Base-by-base conservation (phyloP, 164 flowering plant genomes). In the Umbellularia californica region DNA sequence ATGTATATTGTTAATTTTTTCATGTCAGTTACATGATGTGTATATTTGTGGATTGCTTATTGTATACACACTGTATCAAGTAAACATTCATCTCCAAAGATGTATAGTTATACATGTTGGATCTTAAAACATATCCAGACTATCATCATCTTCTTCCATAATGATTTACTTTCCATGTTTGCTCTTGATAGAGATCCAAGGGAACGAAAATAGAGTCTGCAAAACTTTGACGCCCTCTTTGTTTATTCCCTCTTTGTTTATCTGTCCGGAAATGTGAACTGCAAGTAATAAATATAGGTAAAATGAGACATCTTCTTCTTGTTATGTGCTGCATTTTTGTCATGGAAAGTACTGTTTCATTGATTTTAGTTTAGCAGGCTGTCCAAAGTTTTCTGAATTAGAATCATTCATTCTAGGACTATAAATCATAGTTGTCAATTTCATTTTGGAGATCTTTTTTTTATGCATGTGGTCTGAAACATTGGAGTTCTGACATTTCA, bases 31-130 rank as follows among this genome's bases (percentile, higher is more conserved):
- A 3, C 60, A 55, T 55, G 60, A 55, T 55, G 17, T 0, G 6
- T 55, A 3, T 15, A 55, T 17, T 55, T 55, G 17, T 55, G 69
- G 50, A 63, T 74, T 65, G 70, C 50, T 65, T 41, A 71, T 24
- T 78, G 72, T 74, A 58, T 67, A 55, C 47, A 67, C 33, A 28
- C 47, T 67, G 69, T 67, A 64, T 67, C 28, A 35, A 52, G 71
- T 6, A 55, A 62, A 64, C 23, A 63, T 69, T n/a, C 30, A 5
- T 47, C 13, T 30, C n/a, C 69, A 23, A 12, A 23, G 68, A 25
- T 41, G 60, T 55, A 55, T 55, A 55, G 60, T 55, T 17, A 55
- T 55, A 55, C 60, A 14, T 14, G 60, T 55, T 55, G 60, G 7
- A 55, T 55, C 20, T 55, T 55, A 5, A 55, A 14, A 14, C 13